These are phyloP conservation scores for Entomortierella beljakovae DNA, from an alignment of 192 early-diverging fungal genomes.

Conservation along the genomic window DNA sequence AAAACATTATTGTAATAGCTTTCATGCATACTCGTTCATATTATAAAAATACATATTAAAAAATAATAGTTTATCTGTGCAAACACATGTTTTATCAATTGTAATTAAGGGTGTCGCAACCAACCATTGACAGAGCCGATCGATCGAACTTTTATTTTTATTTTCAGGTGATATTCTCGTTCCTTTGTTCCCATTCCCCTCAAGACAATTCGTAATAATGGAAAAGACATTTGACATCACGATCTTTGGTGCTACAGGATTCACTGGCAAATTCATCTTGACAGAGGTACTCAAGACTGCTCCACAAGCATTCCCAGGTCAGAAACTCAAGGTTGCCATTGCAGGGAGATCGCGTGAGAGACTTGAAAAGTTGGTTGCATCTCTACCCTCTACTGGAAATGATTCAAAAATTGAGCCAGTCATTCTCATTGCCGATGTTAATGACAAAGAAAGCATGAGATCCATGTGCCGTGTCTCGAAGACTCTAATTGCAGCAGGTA, in stretches of 20 bases:
- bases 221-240: constrained; percentile 57
- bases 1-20: neutral
- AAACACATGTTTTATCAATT: neutral
- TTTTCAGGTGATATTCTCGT: neutral
- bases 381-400: constrained; percentile 18
- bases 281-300: constrained; percentile 55
- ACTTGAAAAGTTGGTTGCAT: constrained; percentile 47
- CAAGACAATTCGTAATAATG: neutral
- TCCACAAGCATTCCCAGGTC: constrained; percentile 9
- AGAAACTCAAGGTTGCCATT: constrained; percentile 46
- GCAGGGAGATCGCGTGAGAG: constrained; percentile 55
- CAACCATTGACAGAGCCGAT: too few relatives aligned
- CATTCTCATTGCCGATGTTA: constrained; percentile 62
- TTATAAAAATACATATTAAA: neutral
- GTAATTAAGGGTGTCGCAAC: too few relatives aligned
- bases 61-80: neutral
- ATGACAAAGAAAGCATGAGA: constrained; percentile 43
- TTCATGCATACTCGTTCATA: neutral
- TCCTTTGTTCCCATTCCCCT: neutral
- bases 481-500: constrained; percentile 48
- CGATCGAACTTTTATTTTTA: neutral
- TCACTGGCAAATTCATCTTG: constrained; percentile 66
- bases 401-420: constrained; percentile 22
- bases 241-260: constrained; percentile 72
- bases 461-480: constrained; percentile 42